phyloP scores from a whole-genome alignment of 352 stramenopile genomes.

The Globisporangium takayamanum region DNA sequence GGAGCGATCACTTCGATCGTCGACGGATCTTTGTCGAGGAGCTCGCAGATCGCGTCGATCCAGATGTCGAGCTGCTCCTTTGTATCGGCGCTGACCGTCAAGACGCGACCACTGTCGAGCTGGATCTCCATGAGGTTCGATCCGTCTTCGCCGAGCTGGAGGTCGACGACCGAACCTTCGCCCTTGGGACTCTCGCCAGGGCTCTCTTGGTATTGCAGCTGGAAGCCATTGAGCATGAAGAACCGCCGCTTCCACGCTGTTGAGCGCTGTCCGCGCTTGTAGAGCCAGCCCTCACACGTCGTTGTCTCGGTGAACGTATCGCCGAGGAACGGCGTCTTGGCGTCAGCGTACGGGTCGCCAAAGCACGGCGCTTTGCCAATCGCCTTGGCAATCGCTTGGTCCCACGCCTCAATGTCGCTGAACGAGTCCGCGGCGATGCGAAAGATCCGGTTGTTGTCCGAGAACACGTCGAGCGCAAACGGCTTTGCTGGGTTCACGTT shows the following conservation, averaged over 20 bases:
- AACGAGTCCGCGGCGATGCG: constrained; percentile 59
- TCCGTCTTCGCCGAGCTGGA: constrained; percentile 42
- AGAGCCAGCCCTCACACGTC: constrained; percentile 69
- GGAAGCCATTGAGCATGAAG: constrained; percentile 59
- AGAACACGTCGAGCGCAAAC: constrained; percentile 77
- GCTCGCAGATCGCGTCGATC: constrained; percentile 45
- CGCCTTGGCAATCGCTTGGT: constrained; percentile 40
- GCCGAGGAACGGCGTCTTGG: constrained; percentile 56
- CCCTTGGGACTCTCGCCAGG: constrained; percentile 56
- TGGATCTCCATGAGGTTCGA: constrained; percentile 61
- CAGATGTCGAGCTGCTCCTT: constrained; percentile 52
- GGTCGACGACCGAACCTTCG: constrained; percentile 48
- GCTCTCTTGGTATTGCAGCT: constrained; percentile 58
- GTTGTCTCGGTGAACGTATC: constrained; percentile 43
- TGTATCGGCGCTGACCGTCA: constrained; percentile 60
- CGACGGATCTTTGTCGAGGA: constrained; percentile 39
- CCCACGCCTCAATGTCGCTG: constrained; percentile 70
- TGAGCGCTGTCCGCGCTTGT: constrained; percentile 53
- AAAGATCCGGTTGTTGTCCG: constrained; percentile 78
- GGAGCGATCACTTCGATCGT: constrained; percentile 9
- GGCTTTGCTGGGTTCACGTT: constrained; percentile 57
- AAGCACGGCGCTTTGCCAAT: constrained; percentile 57
- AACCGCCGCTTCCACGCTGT: constrained; percentile 65
- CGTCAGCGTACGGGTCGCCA: constrained; percentile 47
- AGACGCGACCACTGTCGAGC: constrained; percentile 46